Evolutionary conservation across 2,329 filamentous ascomycete genomes (phyloP), one percentile per base, ranked within the genome.

Genomic region (Knufia fluminis): DNA sequence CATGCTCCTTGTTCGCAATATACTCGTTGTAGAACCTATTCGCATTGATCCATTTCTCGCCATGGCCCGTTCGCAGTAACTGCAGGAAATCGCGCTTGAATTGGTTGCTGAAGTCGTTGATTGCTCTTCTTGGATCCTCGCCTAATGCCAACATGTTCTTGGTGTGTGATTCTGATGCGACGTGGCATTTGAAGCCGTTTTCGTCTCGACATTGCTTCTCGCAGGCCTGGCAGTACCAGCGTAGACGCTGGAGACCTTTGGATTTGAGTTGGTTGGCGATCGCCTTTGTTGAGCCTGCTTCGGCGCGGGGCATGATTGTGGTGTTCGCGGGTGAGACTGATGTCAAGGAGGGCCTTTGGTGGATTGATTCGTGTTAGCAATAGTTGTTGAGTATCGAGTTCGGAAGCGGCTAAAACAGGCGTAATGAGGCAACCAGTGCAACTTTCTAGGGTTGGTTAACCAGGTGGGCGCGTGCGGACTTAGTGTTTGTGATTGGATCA

Each of bases 1-100:
- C 73, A 64, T 97, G 91, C 61, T 88, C 77, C 66, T 90, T 89
- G 58, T 91, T 84, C 14, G 80, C 76, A 58, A 97, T 96, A 61
- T 94, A 92, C 62, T 90, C 83, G 64, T 97, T 88, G 68, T 98
- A 98, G 66, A 97, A 97, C 54, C 86, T 82, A 62, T 98, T 98
- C 46, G 90, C 79, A 28, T 90, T 78, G 1, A 97, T 82, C 60
- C 81, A 78, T 67, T 98, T 98, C 68, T 95, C 89, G 54, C 89
- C 88, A 61, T 98, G 92, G 0, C 83, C 79, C 0, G 90, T 95
- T 50, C 80, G 78, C 4, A 98, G 73, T 1, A 92, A 73, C 50
- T 80, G 73, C 1, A 94, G 55, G 60, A 95, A 95, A 62, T 94
- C 86, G 51, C 77, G 77, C 54, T 85, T 71, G 65, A 98, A 98